phyloP scores from a whole-genome alignment of 305 asterid genomes.

The Fraxinus floribunda region DNA sequence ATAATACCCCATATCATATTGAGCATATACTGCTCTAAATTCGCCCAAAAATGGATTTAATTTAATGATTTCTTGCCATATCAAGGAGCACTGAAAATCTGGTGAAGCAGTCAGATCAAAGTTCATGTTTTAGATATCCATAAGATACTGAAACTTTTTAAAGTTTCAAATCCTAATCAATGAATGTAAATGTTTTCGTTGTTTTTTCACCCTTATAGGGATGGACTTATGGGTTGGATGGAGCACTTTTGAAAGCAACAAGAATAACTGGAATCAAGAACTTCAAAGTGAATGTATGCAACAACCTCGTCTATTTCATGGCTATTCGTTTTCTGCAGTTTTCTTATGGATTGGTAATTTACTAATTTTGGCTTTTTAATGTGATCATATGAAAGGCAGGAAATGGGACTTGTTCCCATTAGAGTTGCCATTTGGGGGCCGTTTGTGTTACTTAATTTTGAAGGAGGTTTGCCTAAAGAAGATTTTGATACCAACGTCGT shows the following conservation, averaged over 20 bases:
- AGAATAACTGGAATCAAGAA: slow-evolving; percentile 71
- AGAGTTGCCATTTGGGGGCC: slow-evolving; percentile 80
- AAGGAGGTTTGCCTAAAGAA: slow-evolving; percentile 29
- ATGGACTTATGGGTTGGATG: slow-evolving; percentile 89
- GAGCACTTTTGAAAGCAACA: slow-evolving; percentile 68
- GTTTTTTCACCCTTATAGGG: slow-evolving; percentile 42
- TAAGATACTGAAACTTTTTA: background rate
- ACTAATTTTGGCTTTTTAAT: slow-evolving; percentile 10
- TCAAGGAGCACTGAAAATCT: background rate
- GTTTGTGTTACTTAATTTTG: slow-evolving; percentile 63
- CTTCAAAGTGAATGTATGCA: slow-evolving; percentile 60
- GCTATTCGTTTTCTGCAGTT: slow-evolving; percentile 11
- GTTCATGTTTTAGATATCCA: background rate
- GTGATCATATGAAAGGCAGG: slow-evolving; percentile 45
- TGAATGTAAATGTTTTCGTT: background rate
- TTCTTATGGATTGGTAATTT: background rate
- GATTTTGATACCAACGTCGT: slow-evolving; percentile 32
- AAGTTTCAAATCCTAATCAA: background rate
- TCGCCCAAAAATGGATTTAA: background rate
- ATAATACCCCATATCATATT: background rate
- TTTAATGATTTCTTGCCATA: background rate
- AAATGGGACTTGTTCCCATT: slow-evolving; percentile 75
- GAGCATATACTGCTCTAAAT: background rate
- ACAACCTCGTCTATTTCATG: slow-evolving; percentile 12
- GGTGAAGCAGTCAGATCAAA: background rate